Percentiles rank a stretch among this genome's conserved stretches.
Conservation (phyloP, 169 alveolate species). For the Plasmodium adleri region DNA sequence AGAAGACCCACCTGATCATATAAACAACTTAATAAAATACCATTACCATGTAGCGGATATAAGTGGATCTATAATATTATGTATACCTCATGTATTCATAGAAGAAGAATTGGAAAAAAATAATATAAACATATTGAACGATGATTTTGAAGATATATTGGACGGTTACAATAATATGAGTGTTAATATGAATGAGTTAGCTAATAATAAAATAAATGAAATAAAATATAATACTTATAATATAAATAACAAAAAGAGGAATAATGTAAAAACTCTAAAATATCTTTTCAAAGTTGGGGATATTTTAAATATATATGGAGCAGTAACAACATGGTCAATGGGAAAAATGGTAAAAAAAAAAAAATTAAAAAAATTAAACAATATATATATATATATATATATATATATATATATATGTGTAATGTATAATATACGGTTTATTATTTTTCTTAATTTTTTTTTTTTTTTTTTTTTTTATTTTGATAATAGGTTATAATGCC, state of each 20-base stretch:
- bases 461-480: not conserved
- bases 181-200: conserved; percentile 52
- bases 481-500: conserved; percentile 64
- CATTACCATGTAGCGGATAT: conserved; percentile 83
- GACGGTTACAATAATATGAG: conserved; percentile 74
- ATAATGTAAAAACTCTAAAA: conserved; percentile 77
- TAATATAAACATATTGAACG: conserved; percentile 29
- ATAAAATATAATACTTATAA: conserved; percentile 69
- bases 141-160: conserved; percentile 62
- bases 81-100: conserved; percentile 83
- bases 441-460: not conserved
- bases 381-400: too few relatives aligned
- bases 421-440: not conserved
- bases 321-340: conserved; percentile 86
- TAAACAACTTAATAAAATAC: conserved; percentile 79
- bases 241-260: conserved; percentile 77
- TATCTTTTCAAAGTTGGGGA: conserved; percentile 85
- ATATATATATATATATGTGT: too few relatives aligned
- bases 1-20: conserved; percentile 86
- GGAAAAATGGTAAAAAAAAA: conserved; percentile 83
- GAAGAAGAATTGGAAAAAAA: conserved; percentile 75
- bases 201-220: conserved; percentile 57
- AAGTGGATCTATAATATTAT: conserved; percentile 81
- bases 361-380: too few relatives aligned
- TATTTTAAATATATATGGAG: conserved; percentile 77